These are phyloP conservation scores for Cephalotrichum gorgonifer DNA, from an alignment of 2,329 filamentous ascomycete genomes.

Conservation along the genomic window DNA sequence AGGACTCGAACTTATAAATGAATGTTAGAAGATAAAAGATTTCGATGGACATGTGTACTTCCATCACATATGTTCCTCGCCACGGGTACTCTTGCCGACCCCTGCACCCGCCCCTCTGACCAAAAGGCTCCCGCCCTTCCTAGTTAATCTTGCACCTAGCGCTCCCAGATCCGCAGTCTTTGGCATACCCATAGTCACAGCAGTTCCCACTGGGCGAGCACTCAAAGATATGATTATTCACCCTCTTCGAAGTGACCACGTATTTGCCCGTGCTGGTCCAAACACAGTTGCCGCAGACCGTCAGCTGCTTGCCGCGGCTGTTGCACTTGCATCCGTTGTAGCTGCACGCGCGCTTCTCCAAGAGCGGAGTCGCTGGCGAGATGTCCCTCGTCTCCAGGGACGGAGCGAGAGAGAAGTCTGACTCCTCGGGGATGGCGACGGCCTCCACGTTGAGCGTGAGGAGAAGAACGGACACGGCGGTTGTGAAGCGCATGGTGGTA, in stretches of 20 bases:
- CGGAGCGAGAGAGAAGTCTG: background rate
- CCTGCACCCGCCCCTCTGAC: background rate
- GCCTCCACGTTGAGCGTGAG: conserved; percentile 5
- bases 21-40: too few relatives aligned
- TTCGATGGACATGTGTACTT: too few relatives aligned
- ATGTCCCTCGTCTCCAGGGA: background rate
- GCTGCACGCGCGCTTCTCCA: conserved; percentile 11
- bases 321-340: conserved; percentile 15
- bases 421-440: conserved; percentile 2
- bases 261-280: conserved; percentile 9
- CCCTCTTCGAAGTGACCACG: conserved; percentile 12
- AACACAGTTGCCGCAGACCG: conserved; percentile 14
- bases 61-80: too few relatives aligned
- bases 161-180: conserved; percentile 9
- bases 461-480: conserved; percentile 1
- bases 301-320: conserved; percentile 12
- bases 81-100: too few relatives aligned
- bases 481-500: conserved; percentile 8
- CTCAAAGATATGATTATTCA: conserved; percentile 13
- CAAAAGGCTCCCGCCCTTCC: background rate
- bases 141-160: conserved; percentile 6
- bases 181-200: conserved; percentile 12
- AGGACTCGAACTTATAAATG: too few relatives aligned
- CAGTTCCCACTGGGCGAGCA: conserved; percentile 12
- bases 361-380: background rate